These are phyloP conservation scores for Pistacia vera DNA, from an alignment of 345 rosid species.

Conservation along the genomic window DNA sequence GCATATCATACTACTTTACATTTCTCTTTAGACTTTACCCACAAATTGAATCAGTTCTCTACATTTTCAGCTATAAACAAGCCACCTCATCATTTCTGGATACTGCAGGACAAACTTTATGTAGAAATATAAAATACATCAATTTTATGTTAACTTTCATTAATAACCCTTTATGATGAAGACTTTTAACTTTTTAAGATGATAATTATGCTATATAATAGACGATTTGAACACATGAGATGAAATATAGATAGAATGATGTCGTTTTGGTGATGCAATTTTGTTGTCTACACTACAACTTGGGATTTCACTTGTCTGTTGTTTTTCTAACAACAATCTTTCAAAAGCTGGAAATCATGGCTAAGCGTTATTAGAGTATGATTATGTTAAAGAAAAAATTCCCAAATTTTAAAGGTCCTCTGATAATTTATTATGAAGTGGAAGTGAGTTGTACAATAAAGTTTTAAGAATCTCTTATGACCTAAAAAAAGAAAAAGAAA, in stretches of 20 bases:
- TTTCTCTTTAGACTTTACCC: not conserved
- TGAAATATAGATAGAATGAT: not conserved
- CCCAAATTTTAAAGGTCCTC: not conserved
- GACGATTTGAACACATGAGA: not conserved
- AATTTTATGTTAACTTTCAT: not conserved
- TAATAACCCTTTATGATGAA: not conserved
- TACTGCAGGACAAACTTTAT: not conserved
- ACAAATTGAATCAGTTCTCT: constrained; percentile 15
- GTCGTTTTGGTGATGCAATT: not conserved
- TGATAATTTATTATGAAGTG: not conserved
- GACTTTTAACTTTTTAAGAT: not conserved
- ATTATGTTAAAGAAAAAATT: too few relatives aligned
- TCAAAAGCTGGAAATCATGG: not conserved
- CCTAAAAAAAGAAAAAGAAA: not conserved
- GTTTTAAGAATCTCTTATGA: not conserved
- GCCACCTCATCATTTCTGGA: not conserved
- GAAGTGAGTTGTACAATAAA: not conserved
- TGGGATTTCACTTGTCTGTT: not conserved
- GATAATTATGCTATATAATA: not conserved
- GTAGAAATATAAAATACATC: not conserved
- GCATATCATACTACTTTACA: not conserved
- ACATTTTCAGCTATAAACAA: not conserved
- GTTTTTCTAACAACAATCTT: not conserved
- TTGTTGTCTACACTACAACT: not conserved
- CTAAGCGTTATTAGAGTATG: not conserved